Percentiles rank a stretch among this genome's conserved stretches.
Evolutionary conservation across 345 rosid species (phyloP).

Genomic region (Mallotus nudiflorus): DNA sequence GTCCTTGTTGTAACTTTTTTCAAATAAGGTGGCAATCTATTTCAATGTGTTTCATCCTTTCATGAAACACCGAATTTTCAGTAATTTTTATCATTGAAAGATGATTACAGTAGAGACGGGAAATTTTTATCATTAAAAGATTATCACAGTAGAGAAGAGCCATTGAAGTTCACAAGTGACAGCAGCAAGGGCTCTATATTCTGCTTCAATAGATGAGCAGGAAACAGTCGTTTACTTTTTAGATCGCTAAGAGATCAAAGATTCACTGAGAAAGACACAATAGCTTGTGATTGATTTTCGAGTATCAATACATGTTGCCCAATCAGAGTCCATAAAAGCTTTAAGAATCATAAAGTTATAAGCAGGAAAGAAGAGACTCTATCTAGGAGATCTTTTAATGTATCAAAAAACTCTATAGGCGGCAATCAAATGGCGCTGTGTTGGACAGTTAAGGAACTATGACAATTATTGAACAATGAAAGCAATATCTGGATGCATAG

Average conservation of each 20-base stretch:
- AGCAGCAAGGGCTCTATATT: too few relatives aligned
- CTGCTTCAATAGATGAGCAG: too few relatives aligned
- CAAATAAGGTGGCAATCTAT: background rate
- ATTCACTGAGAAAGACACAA: background rate
- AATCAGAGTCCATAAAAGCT: background rate
- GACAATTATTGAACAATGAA: too few relatives aligned
- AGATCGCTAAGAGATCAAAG: background rate
- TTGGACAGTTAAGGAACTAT: background rate
- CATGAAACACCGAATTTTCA: too few relatives aligned
- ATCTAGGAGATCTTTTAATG: background rate
- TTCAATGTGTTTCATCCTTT: too few relatives aligned
- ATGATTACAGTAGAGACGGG: background rate
- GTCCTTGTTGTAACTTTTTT: background rate
- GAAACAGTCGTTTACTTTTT: background rate
- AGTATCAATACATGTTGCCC: rapidly evolving
- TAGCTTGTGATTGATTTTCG: too few relatives aligned
- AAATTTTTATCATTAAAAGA: too few relatives aligned
- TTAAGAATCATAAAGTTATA: too few relatives aligned
- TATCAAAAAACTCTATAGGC: background rate
- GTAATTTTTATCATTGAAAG: too few relatives aligned
- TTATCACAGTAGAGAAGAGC: too few relatives aligned
- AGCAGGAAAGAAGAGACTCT: too few relatives aligned
- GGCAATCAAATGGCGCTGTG: background rate
- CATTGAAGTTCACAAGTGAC: too few relatives aligned
- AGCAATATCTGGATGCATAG: background rate